phyloP scores from a whole-genome alignment of 2,329 filamentous ascomycete genomes.

The Cercospora berteroae region DNA sequence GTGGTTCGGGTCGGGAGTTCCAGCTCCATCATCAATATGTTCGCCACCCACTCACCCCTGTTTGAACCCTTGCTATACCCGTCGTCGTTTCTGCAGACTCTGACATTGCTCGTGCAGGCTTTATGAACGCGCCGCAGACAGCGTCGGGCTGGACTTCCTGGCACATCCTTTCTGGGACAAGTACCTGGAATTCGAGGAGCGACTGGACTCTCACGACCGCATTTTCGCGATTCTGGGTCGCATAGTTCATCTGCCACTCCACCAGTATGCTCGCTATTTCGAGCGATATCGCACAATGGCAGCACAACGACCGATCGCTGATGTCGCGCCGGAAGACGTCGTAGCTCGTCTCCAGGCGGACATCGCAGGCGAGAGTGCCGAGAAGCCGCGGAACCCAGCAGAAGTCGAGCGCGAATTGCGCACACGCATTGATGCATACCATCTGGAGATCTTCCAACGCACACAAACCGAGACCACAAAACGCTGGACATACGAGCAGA shows the following conservation, averaged over 20 bases:
- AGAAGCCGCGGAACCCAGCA: slow-evolving; percentile 66
- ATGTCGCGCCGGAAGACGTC: slow-evolving; percentile 68
- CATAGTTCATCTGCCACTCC: slow-evolving; percentile 86
- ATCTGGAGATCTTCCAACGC: slow-evolving; percentile 74
- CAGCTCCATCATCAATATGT: slow-evolving; percentile 29
- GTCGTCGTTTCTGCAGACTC: slow-evolving; percentile 27
- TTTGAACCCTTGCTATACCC: slow-evolving; percentile 30
- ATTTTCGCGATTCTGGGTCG: slow-evolving; percentile 81
- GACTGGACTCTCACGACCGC: slow-evolving; percentile 76
- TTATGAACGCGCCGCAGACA: slow-evolving; percentile 83
- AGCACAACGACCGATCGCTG: slow-evolving; percentile 67
- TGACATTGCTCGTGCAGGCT: slow-evolving; percentile 60
- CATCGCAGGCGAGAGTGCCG: slow-evolving; percentile 62
- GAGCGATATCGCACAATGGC: slow-evolving; percentile 81
- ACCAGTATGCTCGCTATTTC: slow-evolving; percentile 93
- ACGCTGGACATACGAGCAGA: slow-evolving; percentile 90
- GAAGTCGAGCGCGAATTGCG: slow-evolving; percentile 84
- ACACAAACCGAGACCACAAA: slow-evolving; percentile 88
- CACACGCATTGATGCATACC: slow-evolving; percentile 72
- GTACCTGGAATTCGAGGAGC: slow-evolving; percentile 95
- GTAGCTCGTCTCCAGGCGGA: slow-evolving; percentile 69
- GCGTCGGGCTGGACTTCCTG: slow-evolving; percentile 88
- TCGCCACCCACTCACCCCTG: slow-evolving; percentile 36
- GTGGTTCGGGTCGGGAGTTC: slow-evolving; percentile 17
- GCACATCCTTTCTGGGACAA: slow-evolving; percentile 98